Conservation (phyloP, 2,329 filamentous ascomycete genomes). For the Stachybotrys elegans region DNA sequence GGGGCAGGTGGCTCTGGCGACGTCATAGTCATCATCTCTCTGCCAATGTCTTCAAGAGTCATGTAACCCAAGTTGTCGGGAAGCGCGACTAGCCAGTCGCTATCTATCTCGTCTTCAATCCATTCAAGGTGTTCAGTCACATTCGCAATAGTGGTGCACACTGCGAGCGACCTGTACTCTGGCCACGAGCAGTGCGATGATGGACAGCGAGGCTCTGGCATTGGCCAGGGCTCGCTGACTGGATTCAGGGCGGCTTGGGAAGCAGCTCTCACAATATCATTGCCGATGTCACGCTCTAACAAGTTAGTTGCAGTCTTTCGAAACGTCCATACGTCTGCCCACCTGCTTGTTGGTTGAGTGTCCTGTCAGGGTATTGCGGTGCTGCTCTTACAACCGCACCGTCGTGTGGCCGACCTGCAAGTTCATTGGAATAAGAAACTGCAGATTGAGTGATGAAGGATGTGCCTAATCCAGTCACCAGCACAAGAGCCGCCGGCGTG, state of each 20-base stretch:
- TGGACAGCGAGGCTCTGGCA: not conserved
- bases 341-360: not conserved
- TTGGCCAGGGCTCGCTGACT: not conserved
- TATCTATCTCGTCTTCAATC: not conserved
- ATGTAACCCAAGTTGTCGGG: too few species aligned
- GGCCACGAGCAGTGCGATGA: not conserved
- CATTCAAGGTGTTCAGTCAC: not conserved
- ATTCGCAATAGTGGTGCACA: not conserved
- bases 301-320: not conserved
- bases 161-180: not conserved
- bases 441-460: not conserved
- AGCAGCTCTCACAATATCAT: not conserved
- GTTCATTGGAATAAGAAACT: not conserved
- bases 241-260: not conserved
- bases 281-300: too few species aligned
- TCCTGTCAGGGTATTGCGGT: not conserved
- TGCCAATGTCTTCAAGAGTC: not conserved
- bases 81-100: too few species aligned
- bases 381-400: not conserved
- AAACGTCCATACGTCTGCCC: not conserved
- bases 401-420: not conserved
- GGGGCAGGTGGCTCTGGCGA: not conserved
- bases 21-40: not conserved
- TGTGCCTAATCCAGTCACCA: not conserved
- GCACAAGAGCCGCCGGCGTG: not conserved